These are phyloP conservation scores for Myrica gale DNA, from an alignment of 306 rosid species.

Conservation along the genomic window DNA sequence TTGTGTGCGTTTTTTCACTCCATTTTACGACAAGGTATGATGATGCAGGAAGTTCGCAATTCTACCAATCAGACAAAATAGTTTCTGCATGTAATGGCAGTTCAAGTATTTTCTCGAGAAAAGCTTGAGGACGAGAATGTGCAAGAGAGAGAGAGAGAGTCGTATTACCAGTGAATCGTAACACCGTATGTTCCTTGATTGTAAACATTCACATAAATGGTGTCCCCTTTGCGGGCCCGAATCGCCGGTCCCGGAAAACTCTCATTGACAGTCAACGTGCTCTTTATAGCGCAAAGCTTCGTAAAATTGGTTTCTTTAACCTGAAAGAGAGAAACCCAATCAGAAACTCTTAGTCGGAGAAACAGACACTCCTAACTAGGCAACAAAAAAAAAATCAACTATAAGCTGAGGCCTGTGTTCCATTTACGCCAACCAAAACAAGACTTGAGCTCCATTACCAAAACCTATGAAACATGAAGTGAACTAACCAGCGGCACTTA, in stretches of 20 bases:
- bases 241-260: slow-evolving; percentile 12
- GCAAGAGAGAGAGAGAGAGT: background rate
- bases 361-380: background rate
- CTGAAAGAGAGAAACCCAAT: background rate
- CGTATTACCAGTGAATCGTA: slow-evolving; percentile 12
- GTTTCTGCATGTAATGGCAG: too few species aligned
- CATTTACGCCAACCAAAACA: background rate
- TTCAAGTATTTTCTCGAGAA: too few species aligned
- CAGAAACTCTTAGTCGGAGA: background rate
- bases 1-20: too few species aligned
- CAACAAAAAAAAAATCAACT: background rate
- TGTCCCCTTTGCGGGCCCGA: slow-evolving; percentile 15
- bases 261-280: background rate
- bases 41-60: too few species aligned
- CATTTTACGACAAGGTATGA: too few species aligned
- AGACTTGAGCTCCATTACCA: too few species aligned
- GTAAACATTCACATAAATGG: slow-evolving; percentile 1
- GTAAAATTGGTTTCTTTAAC: slow-evolving; percentile 9
- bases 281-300: slow-evolving; percentile 11
- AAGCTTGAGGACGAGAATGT: too few species aligned
- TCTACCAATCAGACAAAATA: too few species aligned
- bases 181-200: slow-evolving; percentile 13
- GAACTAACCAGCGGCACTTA: background rate
- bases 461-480: background rate
- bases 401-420: background rate